Conservation (phyloP, 306 rosid genomes). For the Prinsepia uniflora region DNA sequence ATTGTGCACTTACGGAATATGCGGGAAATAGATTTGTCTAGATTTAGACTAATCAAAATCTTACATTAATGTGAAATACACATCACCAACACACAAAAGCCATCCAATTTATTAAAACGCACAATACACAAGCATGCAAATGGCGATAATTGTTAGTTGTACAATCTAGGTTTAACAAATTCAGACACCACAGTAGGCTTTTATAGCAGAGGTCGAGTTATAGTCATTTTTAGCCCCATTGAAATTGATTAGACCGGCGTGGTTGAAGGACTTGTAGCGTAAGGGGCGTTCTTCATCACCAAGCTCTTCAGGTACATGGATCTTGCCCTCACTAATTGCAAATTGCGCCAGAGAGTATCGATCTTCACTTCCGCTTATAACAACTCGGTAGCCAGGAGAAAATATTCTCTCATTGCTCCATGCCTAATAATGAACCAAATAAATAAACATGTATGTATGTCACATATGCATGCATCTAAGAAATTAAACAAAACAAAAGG, state of each 20-base stretch:
- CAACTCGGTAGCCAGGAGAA: constrained; percentile 59
- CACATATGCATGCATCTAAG: no score
- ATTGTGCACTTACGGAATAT: no score
- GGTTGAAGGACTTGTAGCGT: constrained; percentile 60
- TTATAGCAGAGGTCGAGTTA: constrained; percentile 27
- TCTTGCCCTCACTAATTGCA: constrained; percentile 49
- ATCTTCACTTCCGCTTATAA: constrained; percentile 50
- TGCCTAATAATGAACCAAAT: constrained; percentile 32
- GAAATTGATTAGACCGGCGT: constrained; percentile 47
- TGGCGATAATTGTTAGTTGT: not conserved
- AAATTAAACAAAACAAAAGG: no score
- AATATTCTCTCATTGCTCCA: constrained; percentile 82
- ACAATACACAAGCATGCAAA: not conserved
- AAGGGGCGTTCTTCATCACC: constrained; percentile 56
- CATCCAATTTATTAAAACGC: not conserved
- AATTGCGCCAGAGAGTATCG: constrained; percentile 66
- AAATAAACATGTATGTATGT: no score
- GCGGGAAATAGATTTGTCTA: no score
- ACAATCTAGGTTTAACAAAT: not conserved
- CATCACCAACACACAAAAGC: not conserved
- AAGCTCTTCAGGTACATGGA: constrained; percentile 55
- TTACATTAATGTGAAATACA: not conserved
- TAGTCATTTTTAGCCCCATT: constrained; percentile 18
- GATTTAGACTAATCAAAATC: no score
- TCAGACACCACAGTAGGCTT: constrained; percentile 39